Conservation (phyloP, 805 yeast genomes). For the Saccharomyces jurei region DNA sequence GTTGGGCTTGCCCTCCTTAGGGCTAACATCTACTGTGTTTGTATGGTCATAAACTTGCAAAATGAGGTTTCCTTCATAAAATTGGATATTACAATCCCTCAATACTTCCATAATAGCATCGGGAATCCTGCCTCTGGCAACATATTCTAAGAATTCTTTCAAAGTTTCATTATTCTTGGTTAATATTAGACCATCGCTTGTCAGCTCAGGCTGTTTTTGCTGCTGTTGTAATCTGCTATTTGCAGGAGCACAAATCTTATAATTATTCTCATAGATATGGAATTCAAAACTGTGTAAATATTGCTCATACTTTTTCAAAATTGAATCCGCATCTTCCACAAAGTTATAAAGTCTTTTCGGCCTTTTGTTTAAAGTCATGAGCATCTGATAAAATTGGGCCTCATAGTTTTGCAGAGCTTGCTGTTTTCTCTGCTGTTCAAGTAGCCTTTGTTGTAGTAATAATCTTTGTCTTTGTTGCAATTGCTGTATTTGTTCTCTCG, state of each 20-base stretch:
- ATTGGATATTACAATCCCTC: slow-evolving; percentile 73
- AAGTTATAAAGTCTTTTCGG: slow-evolving; percentile 46
- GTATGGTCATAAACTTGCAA: slow-evolving; percentile 85
- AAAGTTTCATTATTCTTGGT: slow-evolving; percentile 63
- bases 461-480: slow-evolving; percentile 27
- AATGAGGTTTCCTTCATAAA: slow-evolving; percentile 86
- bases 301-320: slow-evolving; percentile 67
- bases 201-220: slow-evolving; percentile 30
- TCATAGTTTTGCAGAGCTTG: slow-evolving; percentile 37
- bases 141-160: slow-evolving; percentile 70
- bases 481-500: slow-evolving; percentile 16
- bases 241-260: slow-evolving; percentile 74
- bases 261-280: slow-evolving; percentile 87
- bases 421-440: slow-evolving; percentile 30
- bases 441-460: slow-evolving; percentile 27
- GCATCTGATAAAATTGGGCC: slow-evolving; percentile 33
- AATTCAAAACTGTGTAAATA: slow-evolving; percentile 77
- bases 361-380: slow-evolving; percentile 29
- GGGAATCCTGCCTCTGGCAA: slow-evolving; percentile 77
- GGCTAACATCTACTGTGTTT: slow-evolving; percentile 31
- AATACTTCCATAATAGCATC: slow-evolving; percentile 83
- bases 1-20: slow-evolving; percentile 8
- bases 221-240: slow-evolving; percentile 28
- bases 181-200: slow-evolving; percentile 70
- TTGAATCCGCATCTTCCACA: slow-evolving; percentile 62